A percentile compares a stretch with the other conserved stretches of the same genome.
Conservation (phyloP, 371 early-diverging fungal genomes). For the Phascolomyces articulosus region DNA sequence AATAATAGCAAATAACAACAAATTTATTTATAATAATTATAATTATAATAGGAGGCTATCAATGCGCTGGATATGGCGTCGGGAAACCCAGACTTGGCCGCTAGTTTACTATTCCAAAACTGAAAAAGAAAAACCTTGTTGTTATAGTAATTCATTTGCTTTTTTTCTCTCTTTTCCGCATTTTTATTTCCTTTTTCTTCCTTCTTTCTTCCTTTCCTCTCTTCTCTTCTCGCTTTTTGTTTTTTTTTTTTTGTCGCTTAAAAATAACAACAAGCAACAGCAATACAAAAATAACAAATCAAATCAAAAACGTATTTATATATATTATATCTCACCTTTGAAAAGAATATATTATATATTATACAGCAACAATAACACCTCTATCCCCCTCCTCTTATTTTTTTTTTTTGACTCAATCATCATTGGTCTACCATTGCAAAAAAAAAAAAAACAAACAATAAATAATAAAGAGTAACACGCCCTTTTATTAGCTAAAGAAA, state of each 20-base stretch:
- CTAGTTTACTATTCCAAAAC: constrained; percentile 70
- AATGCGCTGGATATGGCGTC: constrained; percentile 77
- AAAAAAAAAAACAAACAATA: background rate
- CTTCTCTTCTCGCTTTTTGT: constrained; percentile 6
- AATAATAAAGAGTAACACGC: background rate
- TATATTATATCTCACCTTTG: no score
- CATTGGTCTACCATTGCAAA: constrained; percentile 6
- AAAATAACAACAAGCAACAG: no score
- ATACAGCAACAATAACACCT: no score
- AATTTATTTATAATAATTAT: no score
- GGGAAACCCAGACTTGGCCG: constrained; percentile 89
- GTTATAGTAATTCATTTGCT: background rate
- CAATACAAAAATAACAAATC: no score
- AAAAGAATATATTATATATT: no score
- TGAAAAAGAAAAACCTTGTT: background rate
- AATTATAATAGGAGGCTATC: constrained; percentile 66
- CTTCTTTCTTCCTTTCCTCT: constrained; percentile 4
- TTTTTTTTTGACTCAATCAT: constrained; percentile 4
- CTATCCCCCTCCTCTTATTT: constrained; percentile 1
- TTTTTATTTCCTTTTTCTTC: constrained; percentile 16
- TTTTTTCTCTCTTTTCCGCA: background rate
- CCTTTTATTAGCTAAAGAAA: background rate
- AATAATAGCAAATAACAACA: no score
- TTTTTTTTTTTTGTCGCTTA: constrained; percentile 14
- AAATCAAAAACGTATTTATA: no score